Evolutionary conservation across 768 basidiomycete genomes (phyloP), one percentile per base, ranked within the genome.

Genomic region (Hysterangium stoloniferum): DNA sequence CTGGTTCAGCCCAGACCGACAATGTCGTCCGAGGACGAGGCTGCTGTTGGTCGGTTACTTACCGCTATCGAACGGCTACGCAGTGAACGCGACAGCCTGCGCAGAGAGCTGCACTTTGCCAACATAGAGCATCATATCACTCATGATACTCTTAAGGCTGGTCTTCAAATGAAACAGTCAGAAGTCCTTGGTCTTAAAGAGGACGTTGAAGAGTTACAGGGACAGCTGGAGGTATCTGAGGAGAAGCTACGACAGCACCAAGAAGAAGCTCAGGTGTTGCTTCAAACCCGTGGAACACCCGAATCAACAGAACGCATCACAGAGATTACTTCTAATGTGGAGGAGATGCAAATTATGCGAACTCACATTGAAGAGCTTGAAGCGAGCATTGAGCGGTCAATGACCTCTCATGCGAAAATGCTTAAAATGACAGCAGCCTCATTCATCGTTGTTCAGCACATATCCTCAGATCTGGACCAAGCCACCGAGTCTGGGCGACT

Each of bases 61-160:
- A 63, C 63, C 24, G 79, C 85, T 1, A 68, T 86, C 36, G 76
- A 79, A n/a, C 77, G 86, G 29, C 68, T 88, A 40, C 79, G 86
- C 4, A 62, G 63, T 4, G 84, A 89, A 57, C 73, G 86, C 4
- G 81, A 88, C 54, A 68, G 64, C 40, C 71, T 86, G 24, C 73
- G 73, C 45, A 73, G 80, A 5, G 74, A 82, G 48, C 64, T 89
- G 12, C 73, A 84, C 43, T 90, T 88, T 63, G 66, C 83, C 48
- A 74, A 84, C 55, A 69, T 72, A 2, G 86, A 90, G 64, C 77
- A 78, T 22, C 76, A 69, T 55, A 83, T 86, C 57, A 68, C 78
- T 2, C 72, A 79, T 13, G 75, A 86, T 53, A 74, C 79, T 0
- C 63, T 83, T 42, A 73, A 81, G 58, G 67, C 68, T 25, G 49